Conservation (phyloP, 2,329 filamentous ascomycete species). For the Sordariomycetes sp. region DNA sequence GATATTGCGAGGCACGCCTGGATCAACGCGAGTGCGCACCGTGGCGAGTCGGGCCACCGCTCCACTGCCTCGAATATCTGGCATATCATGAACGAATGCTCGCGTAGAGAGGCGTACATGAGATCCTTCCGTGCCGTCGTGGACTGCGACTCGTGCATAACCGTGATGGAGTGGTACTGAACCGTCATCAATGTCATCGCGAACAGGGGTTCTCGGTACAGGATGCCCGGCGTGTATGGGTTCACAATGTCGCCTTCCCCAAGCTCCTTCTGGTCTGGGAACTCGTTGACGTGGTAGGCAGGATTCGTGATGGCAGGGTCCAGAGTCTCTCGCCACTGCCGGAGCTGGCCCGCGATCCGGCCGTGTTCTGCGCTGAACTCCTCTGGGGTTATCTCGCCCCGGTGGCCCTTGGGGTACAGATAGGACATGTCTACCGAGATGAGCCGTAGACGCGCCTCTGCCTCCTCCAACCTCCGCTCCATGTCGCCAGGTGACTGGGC, state of each 20-base stretch:
- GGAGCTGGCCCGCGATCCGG: constrained; percentile 34
- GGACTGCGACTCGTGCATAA: constrained; percentile 73
- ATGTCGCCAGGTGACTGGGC: constrained; percentile 50
- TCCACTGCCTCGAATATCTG: constrained; percentile 73
- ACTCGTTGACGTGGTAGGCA: constrained; percentile 52
- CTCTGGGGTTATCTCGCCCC: constrained; percentile 51
- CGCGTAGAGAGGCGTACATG: constrained; percentile 41
- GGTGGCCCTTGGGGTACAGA: constrained; percentile 59
- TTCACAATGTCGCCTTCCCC: constrained; percentile 60
- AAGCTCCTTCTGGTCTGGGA: constrained; percentile 39
- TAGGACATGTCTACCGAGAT: constrained; percentile 73
- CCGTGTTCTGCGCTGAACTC: constrained; percentile 55
- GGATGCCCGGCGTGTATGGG: constrained; percentile 56
- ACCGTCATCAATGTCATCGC: constrained; percentile 63
- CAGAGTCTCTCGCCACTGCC: constrained; percentile 43
- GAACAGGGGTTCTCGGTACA: constrained; percentile 63
- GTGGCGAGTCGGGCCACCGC: constrained; percentile 57
- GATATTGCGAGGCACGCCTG: constrained; percentile 71
- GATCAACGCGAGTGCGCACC: constrained; percentile 59
- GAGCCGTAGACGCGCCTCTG: constrained; percentile 55
- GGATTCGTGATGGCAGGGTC: constrained; percentile 52
- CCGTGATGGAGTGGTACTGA: constrained; percentile 67
- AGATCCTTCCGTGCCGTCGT: constrained; percentile 42
- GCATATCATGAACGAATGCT: constrained; percentile 59
- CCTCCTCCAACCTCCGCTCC: constrained; percentile 55